A percentile compares a stretch with the other conserved stretches of the same genome.
Evolutionary conservation across 129 eudicot genomes (phyloP).

Genomic region (Helianthus annuus): DNA sequence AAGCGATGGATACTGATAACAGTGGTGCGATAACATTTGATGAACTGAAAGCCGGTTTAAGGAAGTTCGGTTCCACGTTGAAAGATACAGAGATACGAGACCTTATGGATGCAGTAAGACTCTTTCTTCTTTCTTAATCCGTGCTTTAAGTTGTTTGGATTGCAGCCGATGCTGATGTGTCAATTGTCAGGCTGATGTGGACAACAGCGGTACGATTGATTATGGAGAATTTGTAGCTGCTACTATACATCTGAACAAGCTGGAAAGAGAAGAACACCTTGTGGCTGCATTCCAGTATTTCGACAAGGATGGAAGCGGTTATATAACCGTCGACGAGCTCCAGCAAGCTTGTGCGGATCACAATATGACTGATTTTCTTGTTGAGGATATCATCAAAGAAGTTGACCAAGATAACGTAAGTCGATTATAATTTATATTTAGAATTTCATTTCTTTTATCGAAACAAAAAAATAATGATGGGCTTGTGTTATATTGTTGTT

Average conservation of each 20-base stretch:
- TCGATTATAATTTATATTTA: neutral
- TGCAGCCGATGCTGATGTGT: constrained; percentile 4
- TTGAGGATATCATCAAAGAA: constrained; percentile 93
- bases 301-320: constrained; percentile 97
- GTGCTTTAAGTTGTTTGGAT: neutral
- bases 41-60: constrained; percentile 89
- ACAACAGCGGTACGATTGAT: constrained; percentile 89
- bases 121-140: neutral
- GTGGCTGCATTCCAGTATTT: constrained; percentile 84
- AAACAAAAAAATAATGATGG: neutral
- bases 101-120: constrained; percentile 94
- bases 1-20: constrained; percentile 91
- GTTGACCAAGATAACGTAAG: constrained; percentile 94
- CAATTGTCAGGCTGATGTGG: constrained; percentile 71
- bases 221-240: constrained; percentile 96
- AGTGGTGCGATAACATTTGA: constrained; percentile 98
- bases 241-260: constrained; percentile 82
- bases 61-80: constrained; percentile 82
- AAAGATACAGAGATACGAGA: constrained; percentile 92
- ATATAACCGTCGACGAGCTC: constrained; percentile 90
- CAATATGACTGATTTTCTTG: constrained; percentile 64
- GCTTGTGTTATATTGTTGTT: neutral
- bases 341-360: constrained; percentile 92
- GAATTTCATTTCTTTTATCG: neutral
- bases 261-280: constrained; percentile 91